Conservation (phyloP, 2,329 filamentous ascomycete genomes). For the Trichophyton simii region DNA sequence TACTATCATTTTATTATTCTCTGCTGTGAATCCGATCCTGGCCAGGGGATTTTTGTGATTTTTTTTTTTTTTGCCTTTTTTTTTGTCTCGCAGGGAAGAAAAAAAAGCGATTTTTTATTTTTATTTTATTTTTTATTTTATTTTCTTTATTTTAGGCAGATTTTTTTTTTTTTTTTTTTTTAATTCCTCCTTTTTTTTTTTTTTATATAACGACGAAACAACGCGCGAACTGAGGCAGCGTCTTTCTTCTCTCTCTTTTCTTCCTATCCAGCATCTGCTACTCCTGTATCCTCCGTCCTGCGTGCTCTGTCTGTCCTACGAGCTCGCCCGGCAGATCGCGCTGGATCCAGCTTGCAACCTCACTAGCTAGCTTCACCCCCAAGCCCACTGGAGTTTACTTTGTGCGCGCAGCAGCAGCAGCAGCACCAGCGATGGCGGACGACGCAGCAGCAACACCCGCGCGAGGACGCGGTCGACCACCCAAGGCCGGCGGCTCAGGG, state of each 20-base stretch:
- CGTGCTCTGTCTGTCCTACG: too few relatives aligned
- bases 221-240: background rate
- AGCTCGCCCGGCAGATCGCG: background rate
- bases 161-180: background rate
- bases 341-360: background rate
- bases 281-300: too few relatives aligned
- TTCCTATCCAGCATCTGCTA: too few relatives aligned
- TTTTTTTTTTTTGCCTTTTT: background rate
- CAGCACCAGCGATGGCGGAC: background rate
- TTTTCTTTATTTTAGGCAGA: background rate
- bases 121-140: too few relatives aligned
- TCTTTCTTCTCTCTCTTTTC: background rate
- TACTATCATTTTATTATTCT: background rate
- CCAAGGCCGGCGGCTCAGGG: slow-evolving; percentile 9
- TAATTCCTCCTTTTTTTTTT: background rate
- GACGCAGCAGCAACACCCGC: background rate
- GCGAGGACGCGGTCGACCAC: slow-evolving; percentile 13
- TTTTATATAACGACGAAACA: background rate
- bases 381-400: background rate
- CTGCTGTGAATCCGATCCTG: background rate
- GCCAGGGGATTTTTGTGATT: background rate
- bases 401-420: background rate
- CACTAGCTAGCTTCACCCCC: background rate
- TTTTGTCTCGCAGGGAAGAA: background rate
- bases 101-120: too few relatives aligned